A percentile compares a stretch with the other conserved stretches of the same genome.
Evolutionary conservation across 2,329 filamentous ascomycete species (phyloP).

Genomic region (Kalmusia sp.): DNA sequence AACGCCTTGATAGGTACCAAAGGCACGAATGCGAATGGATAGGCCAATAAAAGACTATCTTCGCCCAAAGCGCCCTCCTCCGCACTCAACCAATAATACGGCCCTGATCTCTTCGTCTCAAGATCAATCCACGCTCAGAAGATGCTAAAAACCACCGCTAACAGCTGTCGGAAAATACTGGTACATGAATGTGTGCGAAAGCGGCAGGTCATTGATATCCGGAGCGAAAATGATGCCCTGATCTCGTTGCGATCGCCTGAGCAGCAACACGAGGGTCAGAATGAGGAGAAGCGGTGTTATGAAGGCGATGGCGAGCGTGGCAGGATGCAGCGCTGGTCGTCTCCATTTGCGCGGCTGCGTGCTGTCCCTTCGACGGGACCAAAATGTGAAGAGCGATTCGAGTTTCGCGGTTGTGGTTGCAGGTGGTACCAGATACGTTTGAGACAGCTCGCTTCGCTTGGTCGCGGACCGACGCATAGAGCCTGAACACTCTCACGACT

Average conservation of each 20-base stretch:
- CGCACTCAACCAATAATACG: slow-evolving; percentile 65
- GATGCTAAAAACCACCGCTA: slow-evolving; percentile 63
- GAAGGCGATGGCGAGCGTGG: slow-evolving; percentile 19
- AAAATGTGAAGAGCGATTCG: background rate
- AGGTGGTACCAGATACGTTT: background rate
- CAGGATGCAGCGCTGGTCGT: slow-evolving; percentile 23
- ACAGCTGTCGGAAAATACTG: slow-evolving; percentile 57
- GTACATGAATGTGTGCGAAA: slow-evolving; percentile 56
- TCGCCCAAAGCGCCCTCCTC: slow-evolving; percentile 50
- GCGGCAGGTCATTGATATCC: slow-evolving; percentile 47
- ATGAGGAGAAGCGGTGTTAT: slow-evolving; percentile 43
- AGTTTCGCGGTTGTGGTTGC: background rate
- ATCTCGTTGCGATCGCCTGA: slow-evolving; percentile 47
- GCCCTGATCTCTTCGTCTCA: slow-evolving; percentile 65
- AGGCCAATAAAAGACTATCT: slow-evolving; percentile 60
- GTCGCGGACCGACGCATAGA: background rate
- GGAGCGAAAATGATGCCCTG: slow-evolving; percentile 53
- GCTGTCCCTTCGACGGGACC: background rate
- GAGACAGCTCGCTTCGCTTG: slow-evolving; percentile 3
- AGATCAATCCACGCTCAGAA: slow-evolving; percentile 67
- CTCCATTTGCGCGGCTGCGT: slow-evolving; percentile 22
- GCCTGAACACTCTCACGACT: too few relatives aligned
- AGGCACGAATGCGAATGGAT: slow-evolving; percentile 59
- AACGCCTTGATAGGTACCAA: slow-evolving; percentile 53
- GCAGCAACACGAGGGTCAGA: slow-evolving; percentile 54